These are phyloP conservation scores for Rhodomyrtus psidioides DNA, from an alignment of 441 rosid species.

Conservation along the genomic window DNA sequence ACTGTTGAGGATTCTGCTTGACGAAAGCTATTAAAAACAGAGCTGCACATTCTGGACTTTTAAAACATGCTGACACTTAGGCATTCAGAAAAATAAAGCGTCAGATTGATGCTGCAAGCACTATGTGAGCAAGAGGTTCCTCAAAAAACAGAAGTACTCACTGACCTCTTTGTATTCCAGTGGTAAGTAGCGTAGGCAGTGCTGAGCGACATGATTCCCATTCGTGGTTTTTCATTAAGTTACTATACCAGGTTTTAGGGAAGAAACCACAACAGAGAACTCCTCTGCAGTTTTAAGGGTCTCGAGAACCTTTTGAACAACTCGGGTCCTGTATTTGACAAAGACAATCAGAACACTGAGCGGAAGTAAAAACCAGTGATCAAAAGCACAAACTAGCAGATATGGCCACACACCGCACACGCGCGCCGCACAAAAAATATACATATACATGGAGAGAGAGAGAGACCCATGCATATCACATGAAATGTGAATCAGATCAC, in stretches of 20 bases:
- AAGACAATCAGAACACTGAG: background rate
- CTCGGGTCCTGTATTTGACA: constrained; percentile 51
- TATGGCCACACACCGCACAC: no score
- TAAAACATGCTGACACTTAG: background rate
- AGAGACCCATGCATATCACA: constrained; percentile 82
- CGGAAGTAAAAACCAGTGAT: background rate
- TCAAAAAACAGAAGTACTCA: background rate
- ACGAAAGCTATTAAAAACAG: background rate
- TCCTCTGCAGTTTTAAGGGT: constrained; percentile 50
- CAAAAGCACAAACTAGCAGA: background rate
- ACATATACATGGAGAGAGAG: background rate
- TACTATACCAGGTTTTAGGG: constrained; percentile 61
- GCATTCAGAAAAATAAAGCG: background rate
- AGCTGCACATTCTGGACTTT: background rate
- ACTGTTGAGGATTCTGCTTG: background rate
- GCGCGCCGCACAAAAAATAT: no score
- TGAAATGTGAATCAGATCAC: constrained; percentile 60
- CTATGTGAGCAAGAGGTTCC: background rate
- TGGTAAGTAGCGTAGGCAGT: constrained; percentile 51
- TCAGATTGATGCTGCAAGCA: background rate
- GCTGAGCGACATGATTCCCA: constrained; percentile 75
- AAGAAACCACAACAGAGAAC: constrained; percentile 36
- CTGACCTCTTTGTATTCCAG: constrained; percentile 54
- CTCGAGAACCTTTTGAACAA: constrained; percentile 73
- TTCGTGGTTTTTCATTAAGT: constrained; percentile 65